phyloP scores from a whole-genome alignment of 2,329 filamentous ascomycete genomes.

The Fusarium sp. region DNA sequence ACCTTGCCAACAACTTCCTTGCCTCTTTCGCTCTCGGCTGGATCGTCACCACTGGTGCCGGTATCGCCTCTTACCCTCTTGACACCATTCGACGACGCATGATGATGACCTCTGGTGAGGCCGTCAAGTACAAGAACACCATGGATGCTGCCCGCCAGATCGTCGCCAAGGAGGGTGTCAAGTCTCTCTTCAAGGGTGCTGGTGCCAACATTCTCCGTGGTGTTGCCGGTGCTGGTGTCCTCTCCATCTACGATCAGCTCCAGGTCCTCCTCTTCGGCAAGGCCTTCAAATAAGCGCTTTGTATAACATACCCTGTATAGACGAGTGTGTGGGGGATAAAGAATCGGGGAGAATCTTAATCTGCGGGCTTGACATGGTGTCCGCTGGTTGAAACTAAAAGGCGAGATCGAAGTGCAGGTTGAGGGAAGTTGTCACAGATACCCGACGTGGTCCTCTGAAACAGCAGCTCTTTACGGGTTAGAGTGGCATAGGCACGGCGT shows the following conservation, averaged over 20 bases:
- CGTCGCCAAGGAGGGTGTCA: conserved; percentile 95
- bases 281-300: conserved; percentile 83
- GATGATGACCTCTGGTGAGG: conserved; percentile 99
- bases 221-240: conserved; percentile 99
- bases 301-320: conserved; percentile 56
- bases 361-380: conserved; percentile 53
- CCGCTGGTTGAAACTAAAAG: conserved; percentile 58
- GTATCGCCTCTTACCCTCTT: conserved; percentile 99
- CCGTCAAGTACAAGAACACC: conserved; percentile 99
- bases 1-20: conserved; percentile 98
- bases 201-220: conserved; percentile 99
- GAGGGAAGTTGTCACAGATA: conserved; percentile 58
- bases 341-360: conserved; percentile 47
- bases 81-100: conserved; percentile 99
- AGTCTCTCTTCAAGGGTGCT: conserved; percentile 99
- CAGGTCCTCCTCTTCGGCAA: conserved; percentile 99
- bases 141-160: conserved; percentile 97
- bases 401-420: conserved; percentile 58
- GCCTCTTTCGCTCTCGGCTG: conserved; percentile 99
- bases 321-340: conserved; percentile 49
- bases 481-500: conserved; percentile 63
- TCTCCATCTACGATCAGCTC: conserved; percentile 99
- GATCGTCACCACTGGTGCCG: conserved; percentile 99
- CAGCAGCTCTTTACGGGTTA: conserved; percentile 59
- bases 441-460: conserved; percentile 55